Conservation (phyloP, 495 filamentous ascomycete species). For the Aspergillus biplanus region DNA sequence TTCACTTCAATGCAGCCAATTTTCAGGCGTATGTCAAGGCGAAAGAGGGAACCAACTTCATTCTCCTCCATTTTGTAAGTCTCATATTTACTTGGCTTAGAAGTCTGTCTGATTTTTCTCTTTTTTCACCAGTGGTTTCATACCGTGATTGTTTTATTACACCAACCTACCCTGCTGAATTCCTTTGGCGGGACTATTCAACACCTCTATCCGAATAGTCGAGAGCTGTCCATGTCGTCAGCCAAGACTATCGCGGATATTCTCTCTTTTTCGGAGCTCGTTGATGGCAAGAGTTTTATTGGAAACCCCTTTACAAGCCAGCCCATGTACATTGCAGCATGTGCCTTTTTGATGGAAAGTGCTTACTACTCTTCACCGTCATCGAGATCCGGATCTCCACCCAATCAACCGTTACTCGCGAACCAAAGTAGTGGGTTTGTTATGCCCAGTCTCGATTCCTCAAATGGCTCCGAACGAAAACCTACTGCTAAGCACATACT, state of each 20-base stretch:
- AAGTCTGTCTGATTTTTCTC: slow-evolving; percentile 6
- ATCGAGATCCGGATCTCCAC: slow-evolving; percentile 36
- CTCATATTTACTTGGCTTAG: neutral
- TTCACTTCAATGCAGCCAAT: slow-evolving; percentile 80
- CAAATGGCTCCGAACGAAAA: slow-evolving; percentile 44
- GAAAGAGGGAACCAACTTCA: slow-evolving; percentile 80
- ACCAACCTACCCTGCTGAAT: slow-evolving; percentile 79
- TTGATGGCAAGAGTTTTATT: slow-evolving; percentile 78
- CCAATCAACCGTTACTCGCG: slow-evolving; percentile 36
- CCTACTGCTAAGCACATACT: slow-evolving; percentile 69
- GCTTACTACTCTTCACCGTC: slow-evolving; percentile 52
- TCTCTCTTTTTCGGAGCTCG: slow-evolving; percentile 74
- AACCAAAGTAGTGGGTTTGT: slow-evolving; percentile 48
- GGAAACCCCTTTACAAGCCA: slow-evolving; percentile 88
- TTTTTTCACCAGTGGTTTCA: slow-evolving; percentile 68
- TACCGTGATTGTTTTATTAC: slow-evolving; percentile 79
- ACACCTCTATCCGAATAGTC: slow-evolving; percentile 73
- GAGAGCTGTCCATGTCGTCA: slow-evolving; percentile 82
- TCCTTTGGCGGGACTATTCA: slow-evolving; percentile 72
- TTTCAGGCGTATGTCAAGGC: slow-evolving; percentile 76
- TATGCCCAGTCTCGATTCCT: slow-evolving; percentile 42
- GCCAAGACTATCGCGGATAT: slow-evolving; percentile 90
- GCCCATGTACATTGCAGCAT: slow-evolving; percentile 87
- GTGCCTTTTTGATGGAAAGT: slow-evolving; percentile 83
- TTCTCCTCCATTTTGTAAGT: slow-evolving; percentile 73